Conservation (phyloP, 805 yeast species). For the Kodamaea hsintzibuensis region DNA sequence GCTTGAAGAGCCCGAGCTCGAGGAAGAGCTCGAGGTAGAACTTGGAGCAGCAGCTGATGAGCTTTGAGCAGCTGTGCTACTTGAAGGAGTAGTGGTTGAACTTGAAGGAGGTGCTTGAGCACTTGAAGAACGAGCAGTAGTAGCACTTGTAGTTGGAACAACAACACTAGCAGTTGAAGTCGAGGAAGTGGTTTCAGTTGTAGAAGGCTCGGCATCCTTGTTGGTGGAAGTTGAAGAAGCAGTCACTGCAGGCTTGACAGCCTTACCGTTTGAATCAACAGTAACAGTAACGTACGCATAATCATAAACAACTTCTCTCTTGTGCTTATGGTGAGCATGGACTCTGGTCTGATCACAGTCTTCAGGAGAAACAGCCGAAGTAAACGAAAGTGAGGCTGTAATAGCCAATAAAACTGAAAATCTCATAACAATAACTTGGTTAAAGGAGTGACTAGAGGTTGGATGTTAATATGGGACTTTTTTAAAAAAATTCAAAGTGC, state of each 20-base stretch:
- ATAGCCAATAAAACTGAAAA: constrained; percentile 18
- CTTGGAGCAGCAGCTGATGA: background rate
- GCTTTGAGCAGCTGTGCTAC: background rate
- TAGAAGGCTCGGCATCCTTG: background rate
- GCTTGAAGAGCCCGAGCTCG: constrained; percentile 18
- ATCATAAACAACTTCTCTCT: constrained; percentile 57
- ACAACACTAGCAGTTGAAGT: constrained; percentile 8
- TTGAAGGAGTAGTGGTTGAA: background rate
- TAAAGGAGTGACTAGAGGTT: constrained; percentile 19
- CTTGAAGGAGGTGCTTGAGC: background rate
- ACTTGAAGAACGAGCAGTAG: background rate
- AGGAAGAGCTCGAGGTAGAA: constrained; percentile 19
- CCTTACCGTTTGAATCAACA: constrained; percentile 45
- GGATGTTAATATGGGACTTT: constrained; percentile 7
- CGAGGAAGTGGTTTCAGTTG: constrained; percentile 11
- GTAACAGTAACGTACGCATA: constrained; percentile 47
- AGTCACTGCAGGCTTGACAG: constrained; percentile 27
- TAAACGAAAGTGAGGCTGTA: constrained; percentile 18
- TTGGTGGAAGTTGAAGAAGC: constrained; percentile 13
- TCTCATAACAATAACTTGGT: constrained; percentile 14
- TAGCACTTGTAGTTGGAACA: background rate
- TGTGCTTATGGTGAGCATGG: constrained; percentile 65
- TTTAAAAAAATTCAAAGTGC: background rate
- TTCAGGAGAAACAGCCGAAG: constrained; percentile 27
- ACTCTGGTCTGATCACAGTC: constrained; percentile 44